Percentiles rank a stretch among this genome's conserved stretches.
Evolutionary conservation across 352 stramenopile genomes (phyloP).

Genomic region (Globisporangium apiculatum): DNA sequence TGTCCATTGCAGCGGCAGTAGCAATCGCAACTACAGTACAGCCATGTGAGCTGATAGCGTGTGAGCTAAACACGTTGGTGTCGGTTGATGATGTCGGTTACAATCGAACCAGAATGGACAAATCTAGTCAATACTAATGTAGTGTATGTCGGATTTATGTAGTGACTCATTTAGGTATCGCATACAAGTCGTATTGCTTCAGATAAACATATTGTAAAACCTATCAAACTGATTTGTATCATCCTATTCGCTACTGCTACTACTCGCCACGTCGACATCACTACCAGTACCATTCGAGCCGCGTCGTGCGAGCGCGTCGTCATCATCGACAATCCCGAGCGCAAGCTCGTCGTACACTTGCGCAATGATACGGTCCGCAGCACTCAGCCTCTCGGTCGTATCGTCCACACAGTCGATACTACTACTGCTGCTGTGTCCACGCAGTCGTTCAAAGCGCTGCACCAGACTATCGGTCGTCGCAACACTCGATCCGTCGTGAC

Average conservation of each 20-base stretch:
- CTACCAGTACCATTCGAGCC: neutral
- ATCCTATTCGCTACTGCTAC: too few species aligned
- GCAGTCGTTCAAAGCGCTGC: constrained; percentile 35
- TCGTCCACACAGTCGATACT: neutral
- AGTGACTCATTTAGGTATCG: too few species aligned
- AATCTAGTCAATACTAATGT: too few species aligned
- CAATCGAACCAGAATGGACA: too few species aligned
- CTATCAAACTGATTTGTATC: too few species aligned
- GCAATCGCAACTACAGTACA: too few species aligned
- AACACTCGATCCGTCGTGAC: constrained; percentile 1
- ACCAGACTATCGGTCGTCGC: constrained; percentile 16
- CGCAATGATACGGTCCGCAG: constrained; percentile 43
- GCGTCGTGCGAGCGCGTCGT: constrained; percentile 8
- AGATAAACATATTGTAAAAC: too few species aligned
- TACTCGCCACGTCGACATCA: neutral
- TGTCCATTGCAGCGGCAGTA: constrained; percentile 11
- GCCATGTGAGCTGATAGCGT: too few species aligned
- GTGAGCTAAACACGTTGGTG: too few species aligned
- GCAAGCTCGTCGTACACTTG: constrained; percentile 55
- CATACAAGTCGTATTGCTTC: too few species aligned
- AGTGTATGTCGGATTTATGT: too few species aligned
- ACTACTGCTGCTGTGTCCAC: constrained; percentile 1
- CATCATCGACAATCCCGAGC: constrained; percentile 38
- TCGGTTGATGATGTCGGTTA: too few species aligned
- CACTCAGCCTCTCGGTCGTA: constrained; percentile 7